Evolutionary conservation across 2,329 filamentous ascomycete species (phyloP), one percentile per base, ranked within the genome.

Genomic region (Colletotrichum plurivorum): DNA sequence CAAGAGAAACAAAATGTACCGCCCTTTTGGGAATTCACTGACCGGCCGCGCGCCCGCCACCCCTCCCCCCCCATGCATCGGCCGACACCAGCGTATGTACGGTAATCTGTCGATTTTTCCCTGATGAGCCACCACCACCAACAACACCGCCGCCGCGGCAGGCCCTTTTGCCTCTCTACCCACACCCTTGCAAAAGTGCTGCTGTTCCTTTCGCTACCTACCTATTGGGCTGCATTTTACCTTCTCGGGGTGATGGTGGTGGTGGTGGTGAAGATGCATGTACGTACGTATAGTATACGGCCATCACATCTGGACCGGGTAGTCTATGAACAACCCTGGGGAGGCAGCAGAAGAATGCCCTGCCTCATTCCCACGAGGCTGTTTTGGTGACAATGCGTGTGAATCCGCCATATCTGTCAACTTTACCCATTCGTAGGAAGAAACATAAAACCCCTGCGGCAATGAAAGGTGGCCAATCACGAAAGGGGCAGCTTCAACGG

Each of bases 361-460:
- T 67, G 45, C 56, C 66, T n/a, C n/a, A 55, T 22, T 56, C 63
- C 63, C 51, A 49, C 45, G 55, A 69, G 66, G 62, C 55, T 66
- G 51, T 60, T 55, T 60, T 16, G 43, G 54, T 64, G 54, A 18
- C 16, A 57, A 27, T 20, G 43, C 41, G 61, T 25, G 18, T 43
- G 41, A n/a, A n/a, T 43, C 31, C 31, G 8, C 31, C 31, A 36
- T 36, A 36, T 36, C 31, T 10, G 31, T 36, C 31, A 36, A 36
- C 31, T 9, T 10, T 9, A 36, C 31, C n/a, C n/a, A n/a, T n/a
- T n/a, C n/a, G 22, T 5, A 25, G 22, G 22, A 25, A 5, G 22
- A 36, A 36, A 36, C 31, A 36, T 12, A 4, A 36, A 36, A 36
- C 10, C 31, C 31, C 31, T 36, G 31, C 31, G 7, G 1, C 31